phyloP scores from a whole-genome alignment of 2,329 filamentous ascomycete genomes.

The Sporothrix protearum region DNA sequence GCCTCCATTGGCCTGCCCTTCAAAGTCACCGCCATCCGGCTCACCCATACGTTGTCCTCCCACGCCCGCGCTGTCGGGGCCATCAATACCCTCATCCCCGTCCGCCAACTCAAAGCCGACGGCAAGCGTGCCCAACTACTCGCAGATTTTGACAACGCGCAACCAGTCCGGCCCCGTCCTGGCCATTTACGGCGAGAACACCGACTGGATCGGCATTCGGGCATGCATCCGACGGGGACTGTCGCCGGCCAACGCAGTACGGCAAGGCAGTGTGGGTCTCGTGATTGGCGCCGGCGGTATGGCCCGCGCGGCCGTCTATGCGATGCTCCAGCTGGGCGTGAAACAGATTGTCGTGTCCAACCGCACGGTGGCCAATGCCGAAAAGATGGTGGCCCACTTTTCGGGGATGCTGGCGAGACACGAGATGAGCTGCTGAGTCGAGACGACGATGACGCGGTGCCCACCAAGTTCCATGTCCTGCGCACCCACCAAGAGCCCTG shows the following conservation, averaged over 20 bases:
- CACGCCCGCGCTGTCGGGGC: constrained; percentile 69
- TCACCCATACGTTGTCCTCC: constrained; percentile 60
- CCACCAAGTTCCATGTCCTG: constrained; percentile 47
- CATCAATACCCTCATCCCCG: constrained; percentile 66
- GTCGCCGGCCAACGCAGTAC: constrained; percentile 61
- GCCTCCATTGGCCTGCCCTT: constrained; percentile 65
- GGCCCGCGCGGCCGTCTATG: constrained; percentile 70
- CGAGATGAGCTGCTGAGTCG: constrained; percentile 32
- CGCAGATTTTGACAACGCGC: constrained; percentile 44
- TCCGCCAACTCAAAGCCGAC: constrained; percentile 45
- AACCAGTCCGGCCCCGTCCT: constrained; percentile 58
- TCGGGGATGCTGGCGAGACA: constrained; percentile 47
- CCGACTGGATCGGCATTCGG: constrained; percentile 39
- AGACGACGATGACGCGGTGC: background rate
- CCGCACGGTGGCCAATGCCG: constrained; percentile 58
- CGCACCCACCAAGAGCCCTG: constrained; percentile 55
- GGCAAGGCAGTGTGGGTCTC: constrained; percentile 50
- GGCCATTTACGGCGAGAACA: constrained; percentile 58
- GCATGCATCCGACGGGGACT: constrained; percentile 63
- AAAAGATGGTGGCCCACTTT: constrained; percentile 63
- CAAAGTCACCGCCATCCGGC: constrained; percentile 63
- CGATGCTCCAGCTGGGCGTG: constrained; percentile 68
- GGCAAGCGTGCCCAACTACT: constrained; percentile 43
- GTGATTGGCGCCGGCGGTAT: constrained; percentile 65
- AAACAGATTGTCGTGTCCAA: constrained; percentile 70